Evolutionary conservation across 192 early-diverging fungal species (phyloP), one percentile per base, ranked within the genome.

Genomic region (Funneliformis mosseae): DNA sequence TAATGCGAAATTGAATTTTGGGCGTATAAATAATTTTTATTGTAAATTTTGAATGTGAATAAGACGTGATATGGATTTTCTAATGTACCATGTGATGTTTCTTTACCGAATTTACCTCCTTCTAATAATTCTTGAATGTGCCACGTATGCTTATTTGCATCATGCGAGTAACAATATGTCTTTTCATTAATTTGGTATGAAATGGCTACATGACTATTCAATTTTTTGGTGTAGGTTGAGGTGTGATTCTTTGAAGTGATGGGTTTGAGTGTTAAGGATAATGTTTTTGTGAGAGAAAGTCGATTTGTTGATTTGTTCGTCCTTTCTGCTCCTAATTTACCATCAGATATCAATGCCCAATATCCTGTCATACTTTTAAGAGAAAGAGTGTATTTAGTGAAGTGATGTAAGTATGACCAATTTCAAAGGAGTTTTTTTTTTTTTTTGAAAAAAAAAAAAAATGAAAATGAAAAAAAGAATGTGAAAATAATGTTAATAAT

Each of bases 111-210:
- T 18, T 55, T 55, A 18, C 50, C 50, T 55, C 50, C 50, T 55
- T 55, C 18, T 55, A 55, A 55, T 55, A 55, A 55, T 55, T 55
- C 50, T 18, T 55, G 50, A 55, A 55, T 5, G 14, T 55, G 18
- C 50, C 50, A 55, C 5, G 50, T 55, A 55, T 55, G 62, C 0
- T 64, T 18, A 27, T 64, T 28, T 27, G 27, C 25, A 64, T 64
- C 25, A 64, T 64, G 62, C 23, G 23, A 27, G 18, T 27, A 64
- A 64, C 27, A 27, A 64, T 64, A 64, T 27, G 62, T 27, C 25
- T 8, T 64, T 3, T 28, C 62, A 4, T 72, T 45, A 42, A 72
- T 72, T 72, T 72, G 70, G 46, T 48, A 72, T n/a, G 39, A 45
- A 25, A 72, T n/a, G 7, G 70, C 43, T 45, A 46, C 70, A 46